phyloP scores from a whole-genome alignment of 1,284 basidiomycete species.

The Leccinum pachyderme region DNA sequence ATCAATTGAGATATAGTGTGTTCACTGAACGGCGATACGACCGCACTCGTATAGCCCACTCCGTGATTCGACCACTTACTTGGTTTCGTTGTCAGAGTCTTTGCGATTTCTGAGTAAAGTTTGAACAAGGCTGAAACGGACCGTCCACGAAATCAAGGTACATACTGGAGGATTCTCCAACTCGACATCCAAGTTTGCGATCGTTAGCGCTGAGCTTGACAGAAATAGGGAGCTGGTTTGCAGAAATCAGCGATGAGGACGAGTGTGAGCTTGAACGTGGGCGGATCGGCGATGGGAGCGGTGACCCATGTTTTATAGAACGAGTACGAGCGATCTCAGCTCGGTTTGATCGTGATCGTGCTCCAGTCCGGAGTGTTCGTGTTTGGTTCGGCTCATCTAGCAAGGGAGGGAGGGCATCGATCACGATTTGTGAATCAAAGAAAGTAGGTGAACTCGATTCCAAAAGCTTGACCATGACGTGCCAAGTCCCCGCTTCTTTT shows the following conservation, averaged over 20 bases:
- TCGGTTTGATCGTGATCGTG: constrained; percentile 8
- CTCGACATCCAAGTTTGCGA: constrained; percentile 16
- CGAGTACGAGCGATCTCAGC: neutral
- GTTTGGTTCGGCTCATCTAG: neutral
- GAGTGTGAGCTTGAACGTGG: neutral
- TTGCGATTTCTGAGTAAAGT: neutral
- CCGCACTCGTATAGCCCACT: constrained; percentile 16
- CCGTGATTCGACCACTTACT: constrained; percentile 21
- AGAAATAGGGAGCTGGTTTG: neutral
- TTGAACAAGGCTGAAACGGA: neutral
- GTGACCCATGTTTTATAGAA: neutral
- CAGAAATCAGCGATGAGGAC: neutral
- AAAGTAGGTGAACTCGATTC: constrained; percentile 23
- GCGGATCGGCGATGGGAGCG: constrained; percentile 5
- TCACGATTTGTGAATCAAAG: constrained; percentile 16
- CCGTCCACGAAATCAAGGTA: neutral
- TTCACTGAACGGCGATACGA: constrained; percentile 8
- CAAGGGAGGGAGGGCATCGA: constrained; percentile 2
- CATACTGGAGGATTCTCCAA: constrained; percentile 10
- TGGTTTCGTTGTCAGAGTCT: constrained; percentile 9
- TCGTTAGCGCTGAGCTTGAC: constrained; percentile 8
- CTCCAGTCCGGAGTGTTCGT: neutral
- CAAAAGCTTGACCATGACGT: constrained; percentile 46
- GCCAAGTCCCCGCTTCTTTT: constrained; percentile 46
- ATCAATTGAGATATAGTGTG: constrained; percentile 3